A percentile compares a stretch with the other conserved stretches of the same genome.
These are phyloP conservation scores for Microdochium bolleyi DNA, from an alignment of 2,329 filamentous ascomycete genomes.

Conservation along the genomic window DNA sequence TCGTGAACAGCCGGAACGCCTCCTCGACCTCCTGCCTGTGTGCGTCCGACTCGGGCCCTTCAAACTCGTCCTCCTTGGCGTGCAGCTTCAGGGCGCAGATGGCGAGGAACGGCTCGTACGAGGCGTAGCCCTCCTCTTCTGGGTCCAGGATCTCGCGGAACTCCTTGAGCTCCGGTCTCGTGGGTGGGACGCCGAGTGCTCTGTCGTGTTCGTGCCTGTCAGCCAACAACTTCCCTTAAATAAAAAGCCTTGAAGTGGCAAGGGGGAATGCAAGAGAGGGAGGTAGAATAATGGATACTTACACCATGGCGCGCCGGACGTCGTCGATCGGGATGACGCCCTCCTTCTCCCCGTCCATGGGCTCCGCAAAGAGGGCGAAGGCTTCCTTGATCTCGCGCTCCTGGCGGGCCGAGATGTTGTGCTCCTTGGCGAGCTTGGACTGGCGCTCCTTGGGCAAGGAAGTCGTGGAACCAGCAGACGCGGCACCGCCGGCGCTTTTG, in stretches of 20 bases:
- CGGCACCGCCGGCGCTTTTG: slow-evolving; percentile 26
- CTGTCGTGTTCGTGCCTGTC: slow-evolving; percentile 30
- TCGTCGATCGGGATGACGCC: slow-evolving; percentile 62
- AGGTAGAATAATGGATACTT: too few species aligned
- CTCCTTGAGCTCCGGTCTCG: slow-evolving; percentile 60
- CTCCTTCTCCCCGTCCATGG: slow-evolving; percentile 63
- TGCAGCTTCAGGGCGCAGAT: slow-evolving; percentile 84
- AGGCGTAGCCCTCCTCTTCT: slow-evolving; percentile 66
- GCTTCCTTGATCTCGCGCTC: slow-evolving; percentile 89
- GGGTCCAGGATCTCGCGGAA: slow-evolving; percentile 80
- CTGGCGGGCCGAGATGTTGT: slow-evolving; percentile 76
- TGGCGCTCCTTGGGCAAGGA: slow-evolving; percentile 41
- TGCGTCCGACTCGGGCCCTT: slow-evolving; percentile 32
- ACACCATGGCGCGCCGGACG: slow-evolving; percentile 68
- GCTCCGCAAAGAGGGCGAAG: slow-evolving; percentile 72
- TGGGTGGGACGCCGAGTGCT: slow-evolving; percentile 71
- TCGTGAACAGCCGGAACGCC: slow-evolving; percentile 76
- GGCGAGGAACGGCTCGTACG: slow-evolving; percentile 75
- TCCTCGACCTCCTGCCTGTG: slow-evolving; percentile 65
- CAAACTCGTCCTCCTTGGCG: slow-evolving; percentile 39
- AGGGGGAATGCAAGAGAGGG: too few species aligned
- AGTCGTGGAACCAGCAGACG: slow-evolving; percentile 12
- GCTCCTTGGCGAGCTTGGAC: slow-evolving; percentile 87
- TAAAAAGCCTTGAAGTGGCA: too few species aligned
- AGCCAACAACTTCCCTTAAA: too few species aligned